These are phyloP conservation scores for Globisporangium solare DNA, from an alignment of 352 stramenopile species.

Conservation along the genomic window DNA sequence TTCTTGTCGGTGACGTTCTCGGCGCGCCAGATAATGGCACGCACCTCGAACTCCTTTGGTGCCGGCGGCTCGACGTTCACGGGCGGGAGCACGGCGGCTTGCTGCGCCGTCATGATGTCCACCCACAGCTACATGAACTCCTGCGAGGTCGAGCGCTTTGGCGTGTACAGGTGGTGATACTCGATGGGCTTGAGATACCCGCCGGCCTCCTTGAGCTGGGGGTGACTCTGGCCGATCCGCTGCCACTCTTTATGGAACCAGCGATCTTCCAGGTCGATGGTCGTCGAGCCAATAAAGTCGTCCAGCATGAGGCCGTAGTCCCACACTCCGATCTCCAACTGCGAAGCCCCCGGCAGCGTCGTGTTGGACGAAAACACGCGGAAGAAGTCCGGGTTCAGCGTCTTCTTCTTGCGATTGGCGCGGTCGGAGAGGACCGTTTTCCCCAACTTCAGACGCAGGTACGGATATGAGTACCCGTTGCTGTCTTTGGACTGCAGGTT, in stretches of 20 bases:
- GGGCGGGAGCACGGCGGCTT: conserved; percentile 58
- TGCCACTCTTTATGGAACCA: conserved; percentile 91
- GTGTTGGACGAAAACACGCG: conserved; percentile 59
- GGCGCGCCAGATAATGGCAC: conserved; percentile 87
- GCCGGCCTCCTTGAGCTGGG: conserved; percentile 14
- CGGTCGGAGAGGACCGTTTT: conserved; percentile 66
- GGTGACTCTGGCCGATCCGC: conserved; percentile 29
- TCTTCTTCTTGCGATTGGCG: conserved; percentile 62
- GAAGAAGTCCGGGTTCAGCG: conserved; percentile 79
- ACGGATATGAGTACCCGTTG: conserved; percentile 79
- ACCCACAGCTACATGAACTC: conserved; percentile 81
- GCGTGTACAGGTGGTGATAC: conserved; percentile 80
- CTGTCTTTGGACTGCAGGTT: conserved; percentile 78
- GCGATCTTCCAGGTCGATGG: conserved; percentile 91
- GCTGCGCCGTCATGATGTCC: conserved; percentile 81
- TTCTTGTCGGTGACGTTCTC: conserved; percentile 76
- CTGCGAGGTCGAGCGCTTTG: conserved; percentile 64
- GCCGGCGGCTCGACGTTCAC: conserved; percentile 64
- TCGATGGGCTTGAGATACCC: conserved; percentile 83
- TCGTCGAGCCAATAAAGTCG: conserved; percentile 88
- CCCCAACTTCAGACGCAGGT: conserved; percentile 70
- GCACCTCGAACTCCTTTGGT: conserved; percentile 79
- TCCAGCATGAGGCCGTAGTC: conserved; percentile 74
- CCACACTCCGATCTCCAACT: conserved; percentile 78
- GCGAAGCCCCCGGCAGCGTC: conserved; percentile 65